Evolutionary conservation across 208 protist genomes (phyloP), one percentile per base, ranked within the genome.

Genomic region (Crithidia brevicula): DNA sequence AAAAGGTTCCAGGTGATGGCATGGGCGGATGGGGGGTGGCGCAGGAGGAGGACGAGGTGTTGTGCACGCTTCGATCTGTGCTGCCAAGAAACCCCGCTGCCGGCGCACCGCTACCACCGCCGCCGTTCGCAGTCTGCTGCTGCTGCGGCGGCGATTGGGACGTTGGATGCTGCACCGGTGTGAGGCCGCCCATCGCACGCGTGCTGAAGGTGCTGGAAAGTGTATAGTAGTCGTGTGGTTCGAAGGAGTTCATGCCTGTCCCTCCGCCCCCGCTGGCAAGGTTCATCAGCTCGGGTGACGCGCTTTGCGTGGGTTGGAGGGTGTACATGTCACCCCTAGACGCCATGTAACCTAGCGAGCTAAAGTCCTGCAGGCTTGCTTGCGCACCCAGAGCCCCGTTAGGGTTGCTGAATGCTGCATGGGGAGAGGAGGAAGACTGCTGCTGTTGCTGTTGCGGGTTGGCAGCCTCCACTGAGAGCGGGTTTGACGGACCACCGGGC

Each of bases 331-430:
- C 59, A 45, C 15, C 49, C 31, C 33, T 22, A 18, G 59, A 65
- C 13, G 36, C 45, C 46, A 54, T 52, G 45, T 65, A 54, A 11
- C 28, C 28, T 4, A 65, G 16, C 7, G 28, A 30, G 59, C 43
- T 23, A 11, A 65, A 18, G 23, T 65, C 59, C 13, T 65, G 59
- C 59, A 54, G 45, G 23, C 59, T 65, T 22, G 59, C 16, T 33
- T 30, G 59, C 15, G 59, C 45, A n/a, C 46, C 59, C 3, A 25
- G 45, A 1, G 46, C 25, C 10, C 28, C 30, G 57, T 5, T 7
- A 28, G 36, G 10, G 36, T 7, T 40, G 36, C 15, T 7, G 10
- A 13, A 40, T 16, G 36, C 36, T 40, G 36, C 15, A 13, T 13
- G 8, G 0, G 36, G 15, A 13, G 36, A 13, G 36, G 36, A 16